Base-by-base conservation (phyloP, 306 rosid genomes). In the Clitoria ternatea region DNA sequence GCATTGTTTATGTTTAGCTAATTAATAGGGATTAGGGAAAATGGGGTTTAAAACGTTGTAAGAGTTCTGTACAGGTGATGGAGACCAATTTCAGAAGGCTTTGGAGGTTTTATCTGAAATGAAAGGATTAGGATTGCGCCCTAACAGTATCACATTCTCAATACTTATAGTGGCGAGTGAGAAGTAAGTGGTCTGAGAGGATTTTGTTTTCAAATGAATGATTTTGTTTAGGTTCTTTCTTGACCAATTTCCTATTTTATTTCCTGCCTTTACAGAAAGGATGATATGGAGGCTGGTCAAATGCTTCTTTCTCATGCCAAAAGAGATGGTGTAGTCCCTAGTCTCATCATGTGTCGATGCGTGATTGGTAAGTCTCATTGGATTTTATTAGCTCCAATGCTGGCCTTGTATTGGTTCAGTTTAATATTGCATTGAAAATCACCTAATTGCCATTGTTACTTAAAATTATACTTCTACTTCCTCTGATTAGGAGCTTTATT, bases 101-200 rank as follows among this genome's bases (percentile, higher is more conserved):
- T 74, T 91, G 88, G 92, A 90, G 57, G 85, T 89, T 81, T 83
- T 89, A 52, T 85, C 73, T 2, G 95, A 91, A 83, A 89, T 94
- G 96, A 90, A 87, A 81, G 84, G 74, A 54, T 77, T 87, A 49
- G 96, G 95, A 63, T 72, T 94, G 80, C 43, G 73, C 57, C 96
- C 98, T 36, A 85, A 94, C 87, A 83, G 84, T 74, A 85, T 94
- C 82, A 94, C 98, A 20, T 94, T 85, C 87, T 90, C 96, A 72
- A 66, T 94, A 81, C 92, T 94, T 50, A 63, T 87, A 8, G 87
- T 83, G 69, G 96, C 97, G 52, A 87, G 92, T 70, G 97, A 91
- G 77, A 94, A 81, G 98, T 89, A 83, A 78, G 90, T 69, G 47
- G 59, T 75, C 26, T 73, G 29, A 3, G 22, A 74, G 61, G 66